A percentile compares a stretch with the other conserved stretches of the same genome.
Evolutionary conservation across 2,329 filamentous ascomycete genomes (phyloP).

Genomic region (Nectriaceae sp.): DNA sequence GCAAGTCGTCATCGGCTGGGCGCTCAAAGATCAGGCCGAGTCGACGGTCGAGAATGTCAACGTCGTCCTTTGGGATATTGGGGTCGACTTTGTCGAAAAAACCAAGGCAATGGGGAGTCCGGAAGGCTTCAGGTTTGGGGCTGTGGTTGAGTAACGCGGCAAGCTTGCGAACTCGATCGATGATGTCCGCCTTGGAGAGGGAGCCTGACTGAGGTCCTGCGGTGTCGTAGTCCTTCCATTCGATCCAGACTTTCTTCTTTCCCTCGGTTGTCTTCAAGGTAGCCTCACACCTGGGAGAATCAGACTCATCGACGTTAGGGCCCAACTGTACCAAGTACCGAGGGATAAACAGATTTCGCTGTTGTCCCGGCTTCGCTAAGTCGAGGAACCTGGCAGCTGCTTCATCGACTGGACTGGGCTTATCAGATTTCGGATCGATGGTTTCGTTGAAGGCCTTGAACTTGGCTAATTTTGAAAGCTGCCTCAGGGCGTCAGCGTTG

Average conservation of each 20-base stretch:
- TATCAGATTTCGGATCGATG: constrained; percentile 39
- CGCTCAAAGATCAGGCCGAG: constrained; percentile 58
- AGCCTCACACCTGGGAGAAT: constrained; percentile 42
- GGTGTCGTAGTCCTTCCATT: constrained; percentile 51
- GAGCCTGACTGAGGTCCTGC: constrained; percentile 37
- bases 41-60: constrained; percentile 43
- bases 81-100: constrained; percentile 50
- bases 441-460: constrained; percentile 55
- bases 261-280: constrained; percentile 37
- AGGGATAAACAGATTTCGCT: constrained; percentile 36
- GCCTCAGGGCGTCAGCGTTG: constrained; percentile 41
- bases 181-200: constrained; percentile 43
- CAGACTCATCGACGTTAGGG: constrained; percentile 33
- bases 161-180: constrained; percentile 48
- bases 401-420: constrained; percentile 35
- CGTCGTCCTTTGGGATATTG: constrained; percentile 36
- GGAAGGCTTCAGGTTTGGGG: constrained; percentile 50
- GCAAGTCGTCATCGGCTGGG: constrained; percentile 38
- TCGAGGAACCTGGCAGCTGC: constrained; percentile 40
- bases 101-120: constrained; percentile 52
- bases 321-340: constrained; percentile 37
- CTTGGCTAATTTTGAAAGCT: constrained; percentile 47
- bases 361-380: constrained; percentile 36
- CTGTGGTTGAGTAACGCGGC: constrained; percentile 49
- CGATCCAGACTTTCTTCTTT: constrained; percentile 47